Percentiles rank a stretch among this genome's conserved stretches.
Conservation (phyloP, 306 rosid genomes). For the Vigna mungo region DNA sequence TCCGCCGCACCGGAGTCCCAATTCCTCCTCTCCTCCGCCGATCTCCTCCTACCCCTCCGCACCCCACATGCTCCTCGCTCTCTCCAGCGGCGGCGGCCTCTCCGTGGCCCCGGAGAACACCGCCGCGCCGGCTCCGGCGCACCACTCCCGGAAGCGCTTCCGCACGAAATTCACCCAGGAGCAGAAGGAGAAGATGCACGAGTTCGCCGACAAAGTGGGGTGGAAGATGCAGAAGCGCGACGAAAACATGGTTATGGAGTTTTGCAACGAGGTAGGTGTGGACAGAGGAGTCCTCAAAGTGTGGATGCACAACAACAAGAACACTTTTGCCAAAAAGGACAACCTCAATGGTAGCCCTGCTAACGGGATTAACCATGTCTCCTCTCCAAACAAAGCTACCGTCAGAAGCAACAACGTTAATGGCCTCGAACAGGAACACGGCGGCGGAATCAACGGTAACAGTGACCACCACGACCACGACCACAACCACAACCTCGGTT, state of each 20-base stretch:
- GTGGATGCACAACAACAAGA: conserved; percentile 99
- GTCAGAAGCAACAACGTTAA: not conserved
- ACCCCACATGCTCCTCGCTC: conserved; percentile 91
- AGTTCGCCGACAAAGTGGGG: conserved; percentile 76
- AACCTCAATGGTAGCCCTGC: not conserved
- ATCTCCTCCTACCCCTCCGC: conserved; percentile 96
- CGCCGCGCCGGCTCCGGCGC: conserved; percentile 21
- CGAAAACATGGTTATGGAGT: conserved; percentile 64
- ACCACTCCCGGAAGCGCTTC: conserved; percentile 61
- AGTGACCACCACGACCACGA: not conserved
- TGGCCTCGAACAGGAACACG: not conserved
- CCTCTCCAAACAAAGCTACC: not conserved
- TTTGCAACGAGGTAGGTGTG: conserved; percentile 73
- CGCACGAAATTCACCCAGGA: conserved; percentile 79
- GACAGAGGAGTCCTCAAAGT: conserved; percentile 84
- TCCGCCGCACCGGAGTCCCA: conserved; percentile 68
- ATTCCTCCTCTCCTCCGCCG: conserved; percentile 92
- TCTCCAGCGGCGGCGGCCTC: conserved; percentile 58
- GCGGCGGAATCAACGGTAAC: not conserved
- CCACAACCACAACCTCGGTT: conserved; percentile 2
- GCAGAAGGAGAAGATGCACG: conserved; percentile 89
- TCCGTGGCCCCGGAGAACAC: conserved; percentile 57
- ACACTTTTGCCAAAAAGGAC: conserved; percentile 63
- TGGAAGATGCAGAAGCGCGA: conserved; percentile 99
- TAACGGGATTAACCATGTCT: not conserved